Evolutionary conservation across 1,284 basidiomycete genomes (phyloP).

Genomic region (Schizopora paradoxa): DNA sequence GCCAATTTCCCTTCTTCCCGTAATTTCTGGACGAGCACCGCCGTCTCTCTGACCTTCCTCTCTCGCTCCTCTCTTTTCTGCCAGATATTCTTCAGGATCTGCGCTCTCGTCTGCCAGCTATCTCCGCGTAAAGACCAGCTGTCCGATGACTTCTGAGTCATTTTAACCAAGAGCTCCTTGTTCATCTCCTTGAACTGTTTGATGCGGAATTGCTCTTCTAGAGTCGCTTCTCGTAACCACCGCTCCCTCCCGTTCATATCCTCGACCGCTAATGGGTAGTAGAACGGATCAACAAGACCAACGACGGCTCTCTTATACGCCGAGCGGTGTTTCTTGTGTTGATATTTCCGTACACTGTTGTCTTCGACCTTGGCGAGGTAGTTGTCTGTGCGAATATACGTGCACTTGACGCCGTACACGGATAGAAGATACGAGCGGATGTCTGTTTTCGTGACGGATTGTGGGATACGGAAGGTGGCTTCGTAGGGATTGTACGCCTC

Average conservation of each 20-base stretch:
- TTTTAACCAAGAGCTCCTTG: constrained; percentile 25
- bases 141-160: constrained; percentile 10
- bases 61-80: constrained; percentile 56
- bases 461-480: constrained; percentile 88
- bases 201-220: constrained; percentile 51
- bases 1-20: constrained; percentile 1
- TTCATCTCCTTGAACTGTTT: constrained; percentile 36
- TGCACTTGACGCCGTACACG: constrained; percentile 82
- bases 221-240: constrained; percentile 25
- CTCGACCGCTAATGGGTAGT: constrained; percentile 77
- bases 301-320: constrained; percentile 87
- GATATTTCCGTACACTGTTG: constrained; percentile 23
- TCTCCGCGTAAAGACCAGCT: constrained; percentile 5
- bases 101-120: constrained; percentile 31
- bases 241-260: constrained; percentile 61
- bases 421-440: constrained; percentile 80
- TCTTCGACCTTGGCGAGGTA: constrained; percentile 59
- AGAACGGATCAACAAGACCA: constrained; percentile 85
- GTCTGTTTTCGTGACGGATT: constrained; percentile 87
- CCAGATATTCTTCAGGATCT: constrained; percentile 43
- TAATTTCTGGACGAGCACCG: constrained; percentile 6
- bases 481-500: constrained; percentile 90
- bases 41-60: constrained; percentile 26
- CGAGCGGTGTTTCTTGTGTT: constrained; percentile 27
- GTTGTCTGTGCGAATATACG: constrained; percentile 92